Evolutionary conservation across 352 stramenopile species (phyloP), one percentile per base, ranked within the genome.

Genomic region (Pilasporangium apinafurcum): DNA sequence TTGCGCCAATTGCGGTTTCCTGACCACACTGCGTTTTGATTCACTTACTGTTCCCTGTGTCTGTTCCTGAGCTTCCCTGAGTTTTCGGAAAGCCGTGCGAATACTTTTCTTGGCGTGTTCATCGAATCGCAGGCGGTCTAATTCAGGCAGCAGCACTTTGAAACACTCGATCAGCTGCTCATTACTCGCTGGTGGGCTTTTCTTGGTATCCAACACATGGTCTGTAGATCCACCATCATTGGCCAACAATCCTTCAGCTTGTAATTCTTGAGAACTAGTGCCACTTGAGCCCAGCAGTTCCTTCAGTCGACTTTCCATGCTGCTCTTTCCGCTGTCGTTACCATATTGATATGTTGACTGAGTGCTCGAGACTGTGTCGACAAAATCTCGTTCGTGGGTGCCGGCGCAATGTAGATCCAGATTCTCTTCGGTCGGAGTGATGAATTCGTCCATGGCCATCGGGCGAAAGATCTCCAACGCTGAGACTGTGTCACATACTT

Each of bases 21-120:
- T n/a, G n/a, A n/a, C n/a, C n/a, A n/a, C n/a, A n/a, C n/a, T n/a
- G n/a, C n/a, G n/a, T n/a, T n/a, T n/a, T n/a, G n/a, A n/a, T n/a
- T n/a, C n/a, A n/a, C 53, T 35, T 63, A 37, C 27, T 27, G 37
- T 16, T 14, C 17, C 16, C 37, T 14, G 54, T 30, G 37, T 53
- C 42, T 72, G 62, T 18, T 72, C 62, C 10, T 30, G 51, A 18
- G 62, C 51, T 47, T 79, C 64, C 36, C 74, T 80, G 4, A 80
- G 55, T 31, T 63, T 64, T 6, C 67, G 67, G 47, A 76, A 80
- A 25, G 61, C 69, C 4, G 44, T 27, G n/a, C 67, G 67, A 42
- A 80, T 80, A 32, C 67, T 79, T 37, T 67, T 76, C 55, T 79
- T 79, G 18, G 67, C 68, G 49, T 74, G 67, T 28, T 79, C 67